Evolutionary conservation across 1,284 basidiomycete genomes (phyloP), one percentile per base, ranked within the genome.

Genomic region (Ustilago bromivora): DNA sequence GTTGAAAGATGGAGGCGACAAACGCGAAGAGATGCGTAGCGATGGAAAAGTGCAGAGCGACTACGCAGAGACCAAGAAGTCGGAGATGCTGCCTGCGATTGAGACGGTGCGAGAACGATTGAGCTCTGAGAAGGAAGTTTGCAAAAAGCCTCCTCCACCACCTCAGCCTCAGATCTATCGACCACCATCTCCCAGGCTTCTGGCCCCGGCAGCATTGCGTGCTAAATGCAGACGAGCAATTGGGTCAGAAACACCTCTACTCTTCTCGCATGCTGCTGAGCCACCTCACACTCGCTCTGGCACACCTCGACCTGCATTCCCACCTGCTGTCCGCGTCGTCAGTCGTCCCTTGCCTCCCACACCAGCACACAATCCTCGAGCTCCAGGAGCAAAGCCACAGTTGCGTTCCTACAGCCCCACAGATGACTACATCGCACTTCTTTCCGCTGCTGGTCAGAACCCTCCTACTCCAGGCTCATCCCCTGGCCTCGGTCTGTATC

Each of bases 261-360:
- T 8, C 4, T 10, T 49, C 9, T 23, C 47, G n/a, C 55, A 28
- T 1, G 36, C 38, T 1, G 36, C 38, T 11, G 64, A 53, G 35
- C 52, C 10, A 8, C 60, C 57, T 11, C 57, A 38, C 1, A 17
- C 43, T 15, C 64, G 64, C 7, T 19, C 51, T 15, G 60, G 41
- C 11, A 56, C 57, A 6, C 57, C 64, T 19, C 62, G 52, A 7
- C 63, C 69, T 1, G 40, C 52, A 4, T 15, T 41, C 4, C 40
- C 47, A 0, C 31, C 53, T 2, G 4, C 59, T 2, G 11, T 62
- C 11, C 60, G 53, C 19, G 17, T 66, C 34, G 56, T 28, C 15
- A 72, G 53, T 23, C 70, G 70, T 31, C 70, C 70, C 2, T 60
- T 72, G 4, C 70, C 70, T 23, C 70, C 70, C 8, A 63, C 64